Conservation (phyloP, 345 rosid genomes). For the Salix arbutifolia region DNA sequence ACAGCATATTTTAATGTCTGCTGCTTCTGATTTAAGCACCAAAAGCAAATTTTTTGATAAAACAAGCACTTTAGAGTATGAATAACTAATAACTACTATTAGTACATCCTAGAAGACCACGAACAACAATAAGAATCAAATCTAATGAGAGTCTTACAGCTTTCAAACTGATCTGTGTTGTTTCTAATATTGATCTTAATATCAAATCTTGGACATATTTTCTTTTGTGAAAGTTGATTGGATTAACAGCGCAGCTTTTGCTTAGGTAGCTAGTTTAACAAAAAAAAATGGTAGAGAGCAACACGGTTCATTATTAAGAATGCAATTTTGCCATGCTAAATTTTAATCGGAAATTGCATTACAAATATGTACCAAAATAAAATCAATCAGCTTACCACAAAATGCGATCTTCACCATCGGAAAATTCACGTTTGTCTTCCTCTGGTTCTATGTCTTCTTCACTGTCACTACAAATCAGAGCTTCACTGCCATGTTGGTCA, state of each 20-base stretch:
- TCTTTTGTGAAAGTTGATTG: neutral
- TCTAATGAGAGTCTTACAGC: neutral
- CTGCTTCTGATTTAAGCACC: neutral
- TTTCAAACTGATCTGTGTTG: neutral
- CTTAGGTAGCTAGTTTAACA: neutral
- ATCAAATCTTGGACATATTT: neutral
- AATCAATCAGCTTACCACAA: slow-evolving; percentile 51
- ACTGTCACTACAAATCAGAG: slow-evolving; percentile 90
- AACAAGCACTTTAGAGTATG: neutral
- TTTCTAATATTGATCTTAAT: neutral
- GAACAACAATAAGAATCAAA: neutral
- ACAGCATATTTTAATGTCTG: neutral
- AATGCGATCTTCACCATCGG: slow-evolving; percentile 77
- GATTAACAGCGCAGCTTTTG: neutral
- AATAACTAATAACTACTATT: neutral
- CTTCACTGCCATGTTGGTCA: slow-evolving; percentile 91
- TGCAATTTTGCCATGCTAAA: neutral
- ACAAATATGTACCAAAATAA: neutral
- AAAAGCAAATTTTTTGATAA: neutral
- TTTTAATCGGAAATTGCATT: neutral
- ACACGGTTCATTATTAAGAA: neutral
- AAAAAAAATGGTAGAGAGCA: neutral
- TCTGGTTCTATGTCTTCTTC: slow-evolving; percentile 89
- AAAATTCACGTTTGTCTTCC: slow-evolving; percentile 76
- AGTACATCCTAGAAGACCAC: neutral